Evolutionary conservation across 257 asterid genomes (phyloP), one percentile per base, ranked within the genome.

Genomic region (Rehmannia glutinosa): DNA sequence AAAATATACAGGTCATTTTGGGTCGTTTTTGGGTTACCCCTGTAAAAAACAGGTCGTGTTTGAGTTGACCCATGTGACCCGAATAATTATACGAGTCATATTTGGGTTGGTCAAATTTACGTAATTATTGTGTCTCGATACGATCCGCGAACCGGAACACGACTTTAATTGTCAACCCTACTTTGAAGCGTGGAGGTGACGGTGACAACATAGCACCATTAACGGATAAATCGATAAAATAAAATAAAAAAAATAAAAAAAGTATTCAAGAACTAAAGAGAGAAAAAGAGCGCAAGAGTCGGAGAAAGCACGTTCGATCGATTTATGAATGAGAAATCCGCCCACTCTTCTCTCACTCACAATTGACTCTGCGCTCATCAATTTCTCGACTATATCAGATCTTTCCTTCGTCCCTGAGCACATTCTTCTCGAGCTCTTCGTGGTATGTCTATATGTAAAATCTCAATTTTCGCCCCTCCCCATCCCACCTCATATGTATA

Each of bases 381-480:
- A 92, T 33, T 68, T 89, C 69, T 75, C 89, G 21, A 53, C 47
- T 64, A 77, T 83, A 33, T 83, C 89, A 56, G 96, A 91, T 86
- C 89, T 91, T 69, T 91, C 96, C 47, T 91, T 83, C 62, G 68
- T 92, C 62, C 98, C 96, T 5, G 96, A 85, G 3, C 96, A 92
- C 82, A 70, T 92, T 67, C 95, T 92, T 45, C 75, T 79, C 10
- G 96, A 92, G 32, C 94, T 91, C 60, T 84, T 90, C 63, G 24
- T 69, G 89, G 97, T 90, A 78, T 46, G 72, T 36, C 4, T 28
- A n/a, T 19, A 5, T 54, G 5, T 36, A 4, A 45, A 4, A 50
- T 63, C 56, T 16, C 42, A n/a, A n/a, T n/a, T n/a, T n/a, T n/a
- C n/a, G n/a, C n/a, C n/a, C n/a, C n/a, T n/a, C n/a, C n/a, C n/a